Evolutionary conservation across 1,284 basidiomycete species (phyloP), one percentile per base, ranked within the genome.

Genomic region (Fomitopsis schrenkii): DNA sequence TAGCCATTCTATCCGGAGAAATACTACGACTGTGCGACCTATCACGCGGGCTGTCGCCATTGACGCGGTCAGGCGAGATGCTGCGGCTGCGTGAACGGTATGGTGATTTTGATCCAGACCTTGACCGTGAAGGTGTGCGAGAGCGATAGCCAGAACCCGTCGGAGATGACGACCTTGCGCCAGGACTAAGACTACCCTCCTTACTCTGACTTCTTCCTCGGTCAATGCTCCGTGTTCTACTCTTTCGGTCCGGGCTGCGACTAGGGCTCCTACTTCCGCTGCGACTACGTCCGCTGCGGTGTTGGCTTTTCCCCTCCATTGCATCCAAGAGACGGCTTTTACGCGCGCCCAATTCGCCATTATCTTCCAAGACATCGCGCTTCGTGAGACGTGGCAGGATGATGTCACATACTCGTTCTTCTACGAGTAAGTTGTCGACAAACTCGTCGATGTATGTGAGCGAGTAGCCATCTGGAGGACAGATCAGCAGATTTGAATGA

Each of bases 341-440:
- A 19, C 94, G 79, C 3, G 92, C 89, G 0, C 89, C 87, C 44
- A 99, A 81, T 1, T 97, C 96, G 59, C 94, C 92, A 26, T 87
- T 91, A 69, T 97, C 95, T 78, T 99, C 97, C 15, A 99, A 79
- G 0, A 94, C 88, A 59, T 88, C 84, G 19, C 97, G 85, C 77
- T 91, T 94, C 2, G 88, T 87, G 64, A 99, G 77, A 48, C 97
- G 87, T 5, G 97, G 97, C 55, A 99, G 78, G 67, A 98, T 98
- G 68, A 95, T 93, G 76, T 99, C 97, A 75, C 96, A 99, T 1
- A 96, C 96, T 62, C 96, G 85, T 64, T 98, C 96, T 72, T 97
- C 88, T 1, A 82, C 87, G 28, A 99, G 77, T 6, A 99, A 81
- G 56, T 87, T 81, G 75, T 98, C 90, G 58, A 96, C 83, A 71